Base-by-base conservation (phyloP, 805 yeast species). In the Dipodascopsis uninucleata region DNA sequence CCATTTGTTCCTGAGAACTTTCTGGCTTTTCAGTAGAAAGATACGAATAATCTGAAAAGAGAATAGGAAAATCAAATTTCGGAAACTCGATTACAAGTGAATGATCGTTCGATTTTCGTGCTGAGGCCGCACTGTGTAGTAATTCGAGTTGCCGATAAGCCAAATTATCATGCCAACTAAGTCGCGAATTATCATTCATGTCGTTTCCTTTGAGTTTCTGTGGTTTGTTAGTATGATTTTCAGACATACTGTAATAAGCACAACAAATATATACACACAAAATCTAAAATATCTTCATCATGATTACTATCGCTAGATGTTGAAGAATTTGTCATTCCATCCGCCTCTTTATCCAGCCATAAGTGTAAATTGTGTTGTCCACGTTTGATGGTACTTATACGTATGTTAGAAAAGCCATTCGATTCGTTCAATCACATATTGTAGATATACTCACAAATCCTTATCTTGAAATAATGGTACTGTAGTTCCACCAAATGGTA, bases 101-200 rank as follows among this genome's bases (percentile, higher is more conserved):
- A n/a, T 68, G 70, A 29, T 51, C 45, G 10, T 42, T 18, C 20
- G 31, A 34, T 22, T 42, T 49, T 14, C 42, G 39, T 21, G 43
- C 22, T 17, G 50, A 31, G 1, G 32, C 24, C n/a, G 42, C 42
- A 23, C 50, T 48, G 47, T 66, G 65, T 38, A 66, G 57, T 38
- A 61, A 63, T 53, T 76, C 79, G 33, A 82, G 71, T 47, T 70
- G 69, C 9, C 85, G 70, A 50, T 80, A 70, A 0, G 82, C 75
- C 45, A 84, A 56, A 35, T 76, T 71, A 58, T 87, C 95, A 7
- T 88, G 68, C 97, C 97, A 89, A 38, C 74, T 77, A 1, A 77
- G 63, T 5, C 75, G 63, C 4, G 74, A 66, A 21, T 78, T 68
- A 21, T 84, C 89, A 1, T 88, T 88, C 49, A 75, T 71, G 57